Evolutionary conservation across 495 filamentous ascomycete genomes (phyloP), one percentile per base, ranked within the genome.

Genomic region (Penicillium riverlandense): DNA sequence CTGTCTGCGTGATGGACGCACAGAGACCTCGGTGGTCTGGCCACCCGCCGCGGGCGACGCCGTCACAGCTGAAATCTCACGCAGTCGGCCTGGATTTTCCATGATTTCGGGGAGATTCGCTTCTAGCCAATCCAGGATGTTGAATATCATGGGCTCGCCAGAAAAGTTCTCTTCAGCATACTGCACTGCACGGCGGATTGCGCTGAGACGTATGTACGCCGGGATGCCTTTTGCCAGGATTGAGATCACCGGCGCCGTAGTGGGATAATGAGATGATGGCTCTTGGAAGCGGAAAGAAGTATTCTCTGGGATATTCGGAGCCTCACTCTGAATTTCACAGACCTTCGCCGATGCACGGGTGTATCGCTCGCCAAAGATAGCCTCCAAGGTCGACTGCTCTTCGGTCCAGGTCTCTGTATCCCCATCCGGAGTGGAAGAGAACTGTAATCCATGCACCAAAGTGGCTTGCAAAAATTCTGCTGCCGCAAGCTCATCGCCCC

Each of bases 91-190:
- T 1, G 92, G 94, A 36, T 79, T 79, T 43, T 89, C 79, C 34
- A 96, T 79, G 40, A 97, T 88, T 5, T 61, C 52, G 32, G 80
- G 77, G 37, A 95, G 76, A 41, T 90, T 78, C 22, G 78, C 70
- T 55, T 97, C 90, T 10, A 96, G 59, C 89, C 90, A 98, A 62
- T 95, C 88, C 11, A 91, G 67, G 27, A 96, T 74, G 41, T 86
- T 85, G 62, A 88, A 98, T 8, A 95, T 76, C 82, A 94, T 92
- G 39, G 85, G 82, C 49, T 90, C 84, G 22, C 90, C 94, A 11
- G 81, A 59, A 34, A 94, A 72, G 36, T 77, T 77, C 29, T 78
- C 71, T 39, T 73, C 63, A 1, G 90, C 82, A 61, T 86, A 78
- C 11, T 76, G 66, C 4, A 95, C 72, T 2, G 79, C 79, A 62